Base-by-base conservation (phyloP, 139 green algal genomes). In the Micromonas pusilla region DNA sequence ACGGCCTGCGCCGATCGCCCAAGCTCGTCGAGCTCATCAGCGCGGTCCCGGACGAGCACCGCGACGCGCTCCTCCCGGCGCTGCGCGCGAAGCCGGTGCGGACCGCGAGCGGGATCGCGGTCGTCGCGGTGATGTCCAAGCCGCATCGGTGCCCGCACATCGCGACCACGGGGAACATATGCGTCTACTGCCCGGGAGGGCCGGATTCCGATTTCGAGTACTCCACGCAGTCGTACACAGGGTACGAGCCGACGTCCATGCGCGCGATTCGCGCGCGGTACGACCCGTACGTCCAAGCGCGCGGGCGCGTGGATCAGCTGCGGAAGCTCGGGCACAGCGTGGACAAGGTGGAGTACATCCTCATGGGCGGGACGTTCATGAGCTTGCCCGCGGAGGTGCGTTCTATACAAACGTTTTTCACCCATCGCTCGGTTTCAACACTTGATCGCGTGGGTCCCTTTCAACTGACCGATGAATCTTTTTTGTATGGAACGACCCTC, bases 331-430 rank as follows among this genome's bases (percentile, higher is more conserved):
- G 94, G 0, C 94, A 98, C 84, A 88, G 78, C 2, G 94, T 97
- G 32, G 94, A 98, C 87, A 98, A 98, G 88, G 93, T 97, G 28
- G 94, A 98, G 88, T 98, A 94, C 86, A 97, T 98, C 79, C 85
- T 98, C 0, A 98, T 98, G 94, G 94, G 94, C n/a, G 94, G 94
- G 65, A 98, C 94, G 45, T 98, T 98, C 86, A 98, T 98, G 94
- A 94, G 86, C 3, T 83, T 98, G 70, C 94, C 94, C 2, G 33
- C 77, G 25, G 94, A 98, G 30, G n/a, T n/a, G n/a, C n/a, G n/a
- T n/a, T n/a, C n/a, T n/a, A n/a, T n/a, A n/a, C n/a, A n/a, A n/a
- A n/a, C n/a, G n/a, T n/a, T n/a, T n/a, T n/a, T n/a, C n/a, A n/a
- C n/a, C n/a, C n/a, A n/a, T n/a, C n/a, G n/a, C n/a, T n/a, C n/a